Conservation (phyloP, 2,329 filamentous ascomycete species). For the Arthrobotrys entomopaga region DNA sequence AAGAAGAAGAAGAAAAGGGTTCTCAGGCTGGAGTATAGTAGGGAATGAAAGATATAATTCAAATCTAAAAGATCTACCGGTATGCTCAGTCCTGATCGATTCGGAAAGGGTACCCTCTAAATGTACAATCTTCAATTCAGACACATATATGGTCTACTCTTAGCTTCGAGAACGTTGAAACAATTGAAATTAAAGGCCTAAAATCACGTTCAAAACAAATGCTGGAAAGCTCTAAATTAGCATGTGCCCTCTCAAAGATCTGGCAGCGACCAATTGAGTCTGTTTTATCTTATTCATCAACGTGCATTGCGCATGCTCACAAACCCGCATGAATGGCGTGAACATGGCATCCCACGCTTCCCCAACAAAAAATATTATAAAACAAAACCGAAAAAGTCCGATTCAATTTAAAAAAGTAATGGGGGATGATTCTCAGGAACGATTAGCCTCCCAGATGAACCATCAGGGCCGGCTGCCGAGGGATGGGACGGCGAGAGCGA, state of each 20-base stretch:
- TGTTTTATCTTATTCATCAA: background rate
- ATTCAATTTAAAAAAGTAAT: background rate
- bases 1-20: too few relatives aligned
- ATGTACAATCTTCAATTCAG: too few relatives aligned
- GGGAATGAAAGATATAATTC: too few relatives aligned
- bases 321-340: too few relatives aligned
- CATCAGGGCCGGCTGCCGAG: constrained; percentile 8
- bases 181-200: too few relatives aligned
- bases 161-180: too few relatives aligned
- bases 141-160: too few relatives aligned
- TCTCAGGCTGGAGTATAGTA: too few relatives aligned
- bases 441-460: background rate
- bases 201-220: background rate
- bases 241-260: background rate
- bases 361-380: constrained; percentile 47
- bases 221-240: background rate
- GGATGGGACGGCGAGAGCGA: constrained; percentile 3
- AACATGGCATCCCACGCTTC: background rate
- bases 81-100: too few relatives aligned
- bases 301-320: too few relatives aligned
- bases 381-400: background rate
- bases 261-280: background rate
- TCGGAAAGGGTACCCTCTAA: too few relatives aligned
- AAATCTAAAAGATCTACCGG: too few relatives aligned
- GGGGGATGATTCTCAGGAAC: background rate